Evolutionary conservation across 768 basidiomycete genomes (phyloP).

Genomic region (Pleurotus ostreatus): DNA sequence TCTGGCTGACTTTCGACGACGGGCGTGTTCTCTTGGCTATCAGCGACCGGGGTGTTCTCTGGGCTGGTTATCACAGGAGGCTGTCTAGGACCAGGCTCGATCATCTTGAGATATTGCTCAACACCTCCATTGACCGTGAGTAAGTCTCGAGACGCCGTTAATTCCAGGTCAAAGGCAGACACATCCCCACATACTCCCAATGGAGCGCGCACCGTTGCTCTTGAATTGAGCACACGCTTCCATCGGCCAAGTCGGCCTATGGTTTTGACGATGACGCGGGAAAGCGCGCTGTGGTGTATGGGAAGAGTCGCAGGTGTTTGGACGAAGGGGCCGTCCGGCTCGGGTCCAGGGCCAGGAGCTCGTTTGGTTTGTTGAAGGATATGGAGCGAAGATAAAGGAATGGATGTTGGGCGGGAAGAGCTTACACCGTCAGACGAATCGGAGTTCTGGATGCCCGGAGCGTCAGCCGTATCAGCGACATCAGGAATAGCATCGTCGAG

Average conservation of each 20-base stretch:
- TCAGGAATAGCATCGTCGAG: constrained; percentile 35
- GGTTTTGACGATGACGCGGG: constrained; percentile 75
- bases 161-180: constrained; percentile 70
- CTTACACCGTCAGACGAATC: constrained; percentile 35
- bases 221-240: constrained; percentile 70
- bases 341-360: constrained; percentile 25
- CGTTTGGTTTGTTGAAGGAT: constrained; percentile 61
- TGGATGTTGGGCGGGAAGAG: constrained; percentile 39
- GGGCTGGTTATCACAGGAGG: not conserved
- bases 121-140: constrained; percentile 59
- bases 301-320: constrained; percentile 44
- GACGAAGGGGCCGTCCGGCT: constrained; percentile 25
- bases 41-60: not conserved
- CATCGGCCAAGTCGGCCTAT: constrained; percentile 80
- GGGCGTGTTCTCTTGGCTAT: not conserved
- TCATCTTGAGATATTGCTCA: constrained; percentile 61
- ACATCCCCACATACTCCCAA: constrained; percentile 41
- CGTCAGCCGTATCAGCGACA: constrained; percentile 21
- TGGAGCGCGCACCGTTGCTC: constrained; percentile 24
- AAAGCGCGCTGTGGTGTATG: constrained; percentile 59
- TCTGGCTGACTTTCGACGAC: not conserved
- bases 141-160: constrained; percentile 56
- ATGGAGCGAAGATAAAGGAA: constrained; percentile 49
- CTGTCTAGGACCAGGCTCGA: constrained; percentile 29
- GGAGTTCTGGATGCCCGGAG: constrained; percentile 42